Percentiles rank a stretch among this genome's conserved stretches.
Conservation (phyloP, 1,139 yeast genomes). For the Blastobotrys aristatus region DNA sequence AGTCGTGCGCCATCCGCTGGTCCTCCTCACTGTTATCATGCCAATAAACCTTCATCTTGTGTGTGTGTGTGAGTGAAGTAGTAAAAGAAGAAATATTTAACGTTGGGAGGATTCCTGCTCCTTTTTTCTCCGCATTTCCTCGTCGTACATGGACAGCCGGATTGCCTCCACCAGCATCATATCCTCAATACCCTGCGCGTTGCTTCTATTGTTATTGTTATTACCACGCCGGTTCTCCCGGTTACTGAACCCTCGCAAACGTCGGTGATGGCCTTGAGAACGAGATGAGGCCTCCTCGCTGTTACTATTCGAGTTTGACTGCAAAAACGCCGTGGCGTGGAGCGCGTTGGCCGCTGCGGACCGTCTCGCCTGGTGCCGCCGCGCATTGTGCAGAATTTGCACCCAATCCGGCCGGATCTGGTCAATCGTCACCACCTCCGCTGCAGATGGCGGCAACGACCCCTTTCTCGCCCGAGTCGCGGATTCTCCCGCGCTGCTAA, state of each 20-base stretch:
- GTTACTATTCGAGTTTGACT: too few species aligned
- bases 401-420: slow-evolving; percentile 92
- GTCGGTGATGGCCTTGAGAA: slow-evolving; percentile 11
- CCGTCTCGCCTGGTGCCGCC: slow-evolving; percentile 71
- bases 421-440: slow-evolving; percentile 61
- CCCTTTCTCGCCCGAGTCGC: slow-evolving; percentile 19
- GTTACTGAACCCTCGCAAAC: slow-evolving; percentile 9
- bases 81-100: neutral
- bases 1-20: slow-evolving; percentile 66
- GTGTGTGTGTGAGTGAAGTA: neutral
- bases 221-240: neutral
- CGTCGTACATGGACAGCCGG: slow-evolving; percentile 39
- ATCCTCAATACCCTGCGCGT: slow-evolving; percentile 51
- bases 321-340: slow-evolving; percentile 71
- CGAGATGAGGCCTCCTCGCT: too few species aligned
- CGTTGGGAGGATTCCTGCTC: slow-evolving; percentile 2
- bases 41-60: slow-evolving; percentile 50
- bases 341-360: slow-evolving; percentile 94
- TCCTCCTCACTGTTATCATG: slow-evolving; percentile 56
- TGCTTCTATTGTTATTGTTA: neutral
- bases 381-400: slow-evolving; percentile 59
- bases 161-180: slow-evolving; percentile 83
- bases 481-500: slow-evolving; percentile 4
- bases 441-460: slow-evolving; percentile 28
- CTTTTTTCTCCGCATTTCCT: slow-evolving; percentile 12